Evolutionary conservation across 2,329 filamentous ascomycete species (phyloP), one percentile per base, ranked within the genome.

Genomic region (Fusarium torulosum): DNA sequence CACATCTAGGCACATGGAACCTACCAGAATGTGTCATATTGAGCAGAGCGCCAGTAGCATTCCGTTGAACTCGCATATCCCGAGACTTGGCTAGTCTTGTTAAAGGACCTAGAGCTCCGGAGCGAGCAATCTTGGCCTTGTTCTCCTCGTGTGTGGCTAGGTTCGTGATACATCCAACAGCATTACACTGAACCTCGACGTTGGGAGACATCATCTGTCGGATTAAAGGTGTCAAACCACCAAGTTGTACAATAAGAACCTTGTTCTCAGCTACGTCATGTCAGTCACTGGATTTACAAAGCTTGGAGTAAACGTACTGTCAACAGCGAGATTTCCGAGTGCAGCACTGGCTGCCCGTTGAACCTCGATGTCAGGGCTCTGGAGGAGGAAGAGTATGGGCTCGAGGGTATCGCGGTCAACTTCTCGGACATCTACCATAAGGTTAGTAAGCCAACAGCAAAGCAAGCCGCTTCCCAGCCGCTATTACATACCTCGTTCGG

Each of bases 21-120:
- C 62, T 88, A 97, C 94, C 94, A 68, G 94, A 98, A 83, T 99
- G 96, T 74, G 96, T 99, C 96, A 99, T 99, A 80, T 99, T 99
- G 70, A 99, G 86, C 59, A 99, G 83, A 44, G 96, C 96, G 53
- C 96, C 96, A 1, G 96, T 99, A 59, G 96, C 96, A 80, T 99
- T 99, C 69, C 96, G 88, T 82, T 99, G 96, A 46, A 99, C 96
- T 57, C 96, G 90, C 96, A 98, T 98, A 75, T 99, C 96, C 79
- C 96, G 95, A 21, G 96, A 98, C 80, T 97, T 98, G 65, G 96
- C 96, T 59, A 99, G 83, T 67, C 92, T 88, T 44, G 96, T 99
- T 72, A 99, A 83, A 10, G 96, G 96, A 9, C 91, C 93, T 57
- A 99, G 85, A 54, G 96, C 96, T 59, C 96, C 96, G 5, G 96